Percentiles rank a stretch among this genome's conserved stretches.
Conservation (phyloP, 176 grass and related monocot species). For the sorghum (Sorghum bicolor) region Sorghum_bicolor_NCBIv3 NC_012879.2:59424501-59425000, state of each 20-base stretch:
- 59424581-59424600: constrained; percentile 16
- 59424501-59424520: constrained; percentile 2
- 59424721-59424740: constrained; percentile 35
- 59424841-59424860: constrained; percentile 34
- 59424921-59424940: constrained; percentile 26
- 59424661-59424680: constrained; percentile 33
- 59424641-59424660: constrained; percentile 17
- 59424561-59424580: constrained; percentile 31
- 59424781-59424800: constrained; percentile 35
- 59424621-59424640: constrained; percentile 33
- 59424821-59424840: constrained; percentile 38
- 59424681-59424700: constrained; percentile 37
- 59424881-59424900: constrained; percentile 28
- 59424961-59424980: constrained; percentile 32
- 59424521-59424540: constrained; percentile 21
- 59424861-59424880: constrained; percentile 25
- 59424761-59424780: constrained; percentile 22
- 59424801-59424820: constrained; percentile 40
- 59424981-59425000: constrained; percentile 15
- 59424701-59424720: constrained; percentile 29
- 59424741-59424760: constrained; percentile 24
- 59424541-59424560: constrained; percentile 17
- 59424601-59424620: constrained; percentile 19
- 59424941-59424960: constrained; percentile 33
- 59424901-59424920: constrained; percentile 25